Base-by-base conservation (phyloP, 106 monocot species). In the Gastrodia elata region DNA sequence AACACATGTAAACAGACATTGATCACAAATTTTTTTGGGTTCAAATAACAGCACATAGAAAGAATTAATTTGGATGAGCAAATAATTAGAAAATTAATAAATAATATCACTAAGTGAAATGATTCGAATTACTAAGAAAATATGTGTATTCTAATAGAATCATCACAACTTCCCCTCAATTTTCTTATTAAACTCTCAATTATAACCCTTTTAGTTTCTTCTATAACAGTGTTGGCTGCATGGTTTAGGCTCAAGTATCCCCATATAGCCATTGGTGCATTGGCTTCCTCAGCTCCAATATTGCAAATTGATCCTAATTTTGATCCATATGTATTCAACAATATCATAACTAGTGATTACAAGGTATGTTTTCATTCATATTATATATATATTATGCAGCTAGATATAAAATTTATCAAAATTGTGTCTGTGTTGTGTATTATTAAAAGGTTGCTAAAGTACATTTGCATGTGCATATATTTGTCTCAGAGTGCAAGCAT, bases 241-340 rank as follows among this genome's bases (percentile, higher is more conserved):
- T 97, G 97, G 97, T 97, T 97, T 71, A 90, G 97, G 52, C 73
- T 97, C 32, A 97, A 97, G 59, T 97, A 97, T 69, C 97, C 97
- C 4, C 93, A 97, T 52, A 74, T 97, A 14, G 72, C 93, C 55
- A 83, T 87, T 80, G 97, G 97, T 13, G 97, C 97, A 44, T 30
- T 97, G 74, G 86, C 97, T 67, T 93, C 97, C 39, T 97, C 97
- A 24, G 86, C 97, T 11, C 97, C 97, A 10, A 93, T 97, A 42
- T 65, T 97, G 25, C 88, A 97, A 74, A 90, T 97, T 79, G 97
- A 97, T 64, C 20, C 0, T 10, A 61, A 20, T 61, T 20, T n/a
- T 32, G 10, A 64, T 6, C 80, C 77, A 16, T 75, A 80, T 48
- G 24, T 49, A 55, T 89, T 85, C 76, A 48, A 74, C 64, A 55